phyloP scores from a whole-genome alignment of 2,329 filamentous ascomycete species.

The Chaetomium sp. region DNA sequence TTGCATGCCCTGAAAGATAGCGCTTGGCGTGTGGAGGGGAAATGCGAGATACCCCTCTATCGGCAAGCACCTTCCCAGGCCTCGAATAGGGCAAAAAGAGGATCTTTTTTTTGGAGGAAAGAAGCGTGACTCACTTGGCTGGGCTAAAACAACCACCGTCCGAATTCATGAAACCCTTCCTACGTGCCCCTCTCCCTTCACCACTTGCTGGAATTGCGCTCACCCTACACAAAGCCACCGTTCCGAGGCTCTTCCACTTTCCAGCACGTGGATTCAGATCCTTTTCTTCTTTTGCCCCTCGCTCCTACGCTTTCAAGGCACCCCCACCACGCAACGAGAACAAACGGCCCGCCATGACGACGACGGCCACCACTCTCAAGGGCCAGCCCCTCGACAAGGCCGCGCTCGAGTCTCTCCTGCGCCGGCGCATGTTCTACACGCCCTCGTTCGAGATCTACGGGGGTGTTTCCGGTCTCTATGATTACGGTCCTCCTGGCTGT shows the following conservation, averaged over 20 bases:
- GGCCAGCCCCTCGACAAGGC: slow-evolving; percentile 83
- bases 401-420: slow-evolving; percentile 76
- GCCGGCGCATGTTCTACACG: slow-evolving; percentile 88
- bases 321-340: slow-evolving; percentile 15
- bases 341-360: slow-evolving; percentile 37
- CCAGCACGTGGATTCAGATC: slow-evolving; percentile 14
- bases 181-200: slow-evolving; percentile 17
- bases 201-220: slow-evolving; percentile 23
- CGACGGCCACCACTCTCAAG: slow-evolving; percentile 67
- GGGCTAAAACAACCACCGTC: slow-evolving; percentile 13
- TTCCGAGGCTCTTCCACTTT: slow-evolving; percentile 10
- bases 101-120: slow-evolving; percentile 11
- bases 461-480: slow-evolving; percentile 81
- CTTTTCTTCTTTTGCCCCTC: slow-evolving; percentile 18
- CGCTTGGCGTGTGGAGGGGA: slow-evolving; percentile 11
- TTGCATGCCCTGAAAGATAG: background rate
- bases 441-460: slow-evolving; percentile 95
- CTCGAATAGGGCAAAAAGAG: slow-evolving; percentile 16
- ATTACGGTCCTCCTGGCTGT: slow-evolving; percentile 87
- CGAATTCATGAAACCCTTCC: slow-evolving; percentile 25
- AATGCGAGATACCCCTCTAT: slow-evolving; percentile 11
- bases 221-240: slow-evolving; percentile 13
- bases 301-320: slow-evolving; percentile 16
- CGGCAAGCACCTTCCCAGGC: slow-evolving; percentile 13
- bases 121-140: slow-evolving; percentile 25